Percentiles rank a stretch among this genome's conserved stretches.
phyloP scores from a whole-genome alignment of 768 basidiomycete genomes.

The Crucibulum laeve region DNA sequence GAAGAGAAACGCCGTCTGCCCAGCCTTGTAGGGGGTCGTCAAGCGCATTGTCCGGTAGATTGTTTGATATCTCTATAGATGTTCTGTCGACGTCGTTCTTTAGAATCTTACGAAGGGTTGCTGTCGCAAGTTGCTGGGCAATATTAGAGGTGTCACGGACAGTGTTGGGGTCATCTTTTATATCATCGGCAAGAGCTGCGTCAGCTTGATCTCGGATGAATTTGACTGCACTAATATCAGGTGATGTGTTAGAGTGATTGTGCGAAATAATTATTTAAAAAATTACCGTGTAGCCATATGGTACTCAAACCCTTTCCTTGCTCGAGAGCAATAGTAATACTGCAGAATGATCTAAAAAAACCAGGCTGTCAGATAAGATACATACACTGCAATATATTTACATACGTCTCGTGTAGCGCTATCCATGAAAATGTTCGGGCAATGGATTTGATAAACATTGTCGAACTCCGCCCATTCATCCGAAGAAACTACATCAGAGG shows the following conservation, averaged over 20 bases:
- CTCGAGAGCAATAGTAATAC: constrained; percentile 81
- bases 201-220: constrained; percentile 84
- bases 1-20: constrained; percentile 64
- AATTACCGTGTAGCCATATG: constrained; percentile 82
- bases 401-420: constrained; percentile 76
- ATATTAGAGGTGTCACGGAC: constrained; percentile 28
- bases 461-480: constrained; percentile 80
- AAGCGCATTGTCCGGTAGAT: constrained; percentile 23
- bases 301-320: constrained; percentile 78
- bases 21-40: constrained; percentile 67
- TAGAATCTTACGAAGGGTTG: constrained; percentile 62
- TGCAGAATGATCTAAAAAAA: constrained; percentile 68
- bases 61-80: constrained; percentile 32
- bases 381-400: no score
- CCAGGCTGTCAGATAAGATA: constrained; percentile 9
- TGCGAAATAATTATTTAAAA: neutral
- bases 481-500: constrained; percentile 60
- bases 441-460: constrained; percentile 89
- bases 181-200: constrained; percentile 28
- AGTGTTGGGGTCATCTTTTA: constrained; percentile 15
- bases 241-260: neutral
- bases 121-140: constrained; percentile 64
- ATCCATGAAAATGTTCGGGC: constrained; percentile 75
- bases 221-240: constrained; percentile 61
- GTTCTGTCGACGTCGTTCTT: constrained; percentile 47